Evolutionary conservation across 495 filamentous ascomycete species (phyloP).

Genomic region (Penicillium egyptiacum): DNA sequence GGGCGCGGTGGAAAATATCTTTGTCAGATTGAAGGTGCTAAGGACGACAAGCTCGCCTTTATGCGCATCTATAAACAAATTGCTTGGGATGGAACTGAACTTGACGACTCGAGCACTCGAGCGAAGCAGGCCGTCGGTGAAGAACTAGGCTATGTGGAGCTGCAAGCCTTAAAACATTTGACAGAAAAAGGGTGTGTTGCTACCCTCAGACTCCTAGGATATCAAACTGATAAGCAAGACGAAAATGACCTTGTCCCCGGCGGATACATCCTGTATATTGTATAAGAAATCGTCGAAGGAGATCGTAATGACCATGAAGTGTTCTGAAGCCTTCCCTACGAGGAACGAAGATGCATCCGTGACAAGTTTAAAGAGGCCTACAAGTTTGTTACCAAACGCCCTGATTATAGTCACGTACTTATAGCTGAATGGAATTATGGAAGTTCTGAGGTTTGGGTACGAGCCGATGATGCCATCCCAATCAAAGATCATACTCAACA

Average conservation of each 20-base stretch:
- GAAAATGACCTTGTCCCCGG: background rate
- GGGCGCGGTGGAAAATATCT: constrained; percentile 3
- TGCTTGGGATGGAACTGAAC: background rate
- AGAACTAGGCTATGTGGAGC: background rate
- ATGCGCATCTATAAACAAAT: constrained; percentile 3
- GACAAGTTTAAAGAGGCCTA: background rate
- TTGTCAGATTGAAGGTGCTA: background rate
- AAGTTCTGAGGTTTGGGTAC: constrained; percentile 3
- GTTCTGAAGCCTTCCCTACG: constrained; percentile 4
- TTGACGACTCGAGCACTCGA: background rate
- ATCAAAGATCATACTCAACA: constrained; percentile 9
- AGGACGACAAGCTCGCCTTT: background rate
- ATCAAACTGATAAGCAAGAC: background rate
- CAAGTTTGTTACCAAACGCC: background rate
- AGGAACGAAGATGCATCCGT: background rate
- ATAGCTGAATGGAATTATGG: background rate
- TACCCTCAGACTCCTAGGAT: background rate
- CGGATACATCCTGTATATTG: constrained; percentile 6
- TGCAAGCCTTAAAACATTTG: background rate
- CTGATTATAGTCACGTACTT: background rate
- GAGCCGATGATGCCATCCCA: background rate
- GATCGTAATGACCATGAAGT: background rate
- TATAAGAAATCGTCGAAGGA: constrained; percentile 1
- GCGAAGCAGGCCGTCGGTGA: background rate
- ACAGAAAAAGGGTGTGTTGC: background rate